Percentiles rank a stretch among this genome's conserved stretches.
Evolutionary conservation across 768 basidiomycete species (phyloP).

Genomic region (Suillus americanus): DNA sequence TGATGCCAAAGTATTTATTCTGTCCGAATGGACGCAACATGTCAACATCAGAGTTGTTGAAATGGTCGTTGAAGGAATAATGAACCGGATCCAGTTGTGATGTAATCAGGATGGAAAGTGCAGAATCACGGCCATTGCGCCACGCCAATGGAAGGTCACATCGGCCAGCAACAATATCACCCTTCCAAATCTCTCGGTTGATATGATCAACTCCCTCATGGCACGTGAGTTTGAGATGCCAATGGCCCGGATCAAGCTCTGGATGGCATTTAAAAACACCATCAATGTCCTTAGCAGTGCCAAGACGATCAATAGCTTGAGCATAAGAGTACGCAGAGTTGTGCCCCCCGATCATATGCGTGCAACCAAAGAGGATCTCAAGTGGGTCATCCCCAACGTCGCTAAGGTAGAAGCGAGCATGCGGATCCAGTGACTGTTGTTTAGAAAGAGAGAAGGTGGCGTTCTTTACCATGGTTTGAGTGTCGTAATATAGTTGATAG

Average conservation of each 20-base stretch:
- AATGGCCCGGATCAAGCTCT: not conserved
- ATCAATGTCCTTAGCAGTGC: slow-evolving; percentile 14
- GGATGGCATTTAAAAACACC: not conserved
- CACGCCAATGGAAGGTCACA: not conserved
- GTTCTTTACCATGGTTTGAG: not conserved
- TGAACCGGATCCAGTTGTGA: not conserved
- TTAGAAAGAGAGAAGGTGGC: too few relatives aligned
- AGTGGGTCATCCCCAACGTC: slow-evolving; percentile 29
- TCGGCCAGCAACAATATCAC: not conserved
- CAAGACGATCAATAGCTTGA: not conserved
- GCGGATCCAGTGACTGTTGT: not conserved
- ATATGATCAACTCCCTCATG: not conserved
- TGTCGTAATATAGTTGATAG: not conserved
- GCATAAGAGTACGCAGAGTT: slow-evolving; percentile 11
- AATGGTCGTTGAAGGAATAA: not conserved
- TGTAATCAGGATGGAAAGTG: not conserved
- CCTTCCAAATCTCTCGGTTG: slow-evolving; percentile 22
- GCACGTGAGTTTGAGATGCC: not conserved
- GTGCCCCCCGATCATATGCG: not conserved
- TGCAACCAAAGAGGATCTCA: slow-evolving; percentile 21
- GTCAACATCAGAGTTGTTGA: too few relatives aligned
- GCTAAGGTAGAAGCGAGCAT: slow-evolving; percentile 20
- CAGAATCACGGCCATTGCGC: rapidly evolving
- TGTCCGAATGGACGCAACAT: too few relatives aligned
- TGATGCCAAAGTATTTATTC: too few relatives aligned